Base-by-base conservation (phyloP, 768 basidiomycete genomes). In the Boletus speciosus region DNA sequence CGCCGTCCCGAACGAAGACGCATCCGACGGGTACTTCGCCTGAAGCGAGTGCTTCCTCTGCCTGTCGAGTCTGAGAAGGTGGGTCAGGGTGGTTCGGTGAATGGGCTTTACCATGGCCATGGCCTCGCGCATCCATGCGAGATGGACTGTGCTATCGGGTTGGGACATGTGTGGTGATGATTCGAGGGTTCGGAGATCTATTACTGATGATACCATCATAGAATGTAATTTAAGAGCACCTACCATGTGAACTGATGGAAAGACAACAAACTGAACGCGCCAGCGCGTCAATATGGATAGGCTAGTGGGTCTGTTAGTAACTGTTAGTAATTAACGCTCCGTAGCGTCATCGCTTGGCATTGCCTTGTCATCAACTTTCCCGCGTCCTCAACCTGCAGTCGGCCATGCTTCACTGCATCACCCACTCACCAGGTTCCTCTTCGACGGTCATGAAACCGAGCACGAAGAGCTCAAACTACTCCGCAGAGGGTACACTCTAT, bases 21-120 rank as follows among this genome's bases (percentile, higher is more conserved):
- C 97, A 98, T 21, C 97, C 97, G 1, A 99, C 95, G 1, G 97
- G 97, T 5, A 98, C 97, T 72, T 99, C 97, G 23, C 82, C 78
- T 1, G 86, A 84, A 31, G 78, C 76, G 27, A 98, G 73, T 5
- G 97, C 97, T 70, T 98, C 92, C 61, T 89, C 82, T 46, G 90
- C 90, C 90, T 90, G 61, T 49, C 41, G 29, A 27, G 19, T n/a
- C 23, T 64, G 40, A 64, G 52, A 58, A 35, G 23, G 38, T 48
- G 19, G 50, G 6, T 3, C 37, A 12, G 11, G 9, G 4, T 21
- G 7, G 40, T 12, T 45, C 0, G 8, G 21, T 14, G 41, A 25
- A 45, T 8, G 27, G 7, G 9, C 32, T 75, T 63, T 59, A 86
- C 93, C 93, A 95, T 94, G 5, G 67, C 67, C 77, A 96, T 81